Evolutionary conservation across 2,329 filamentous ascomycete species (phyloP).

Genomic region (Xylaria digitata): DNA sequence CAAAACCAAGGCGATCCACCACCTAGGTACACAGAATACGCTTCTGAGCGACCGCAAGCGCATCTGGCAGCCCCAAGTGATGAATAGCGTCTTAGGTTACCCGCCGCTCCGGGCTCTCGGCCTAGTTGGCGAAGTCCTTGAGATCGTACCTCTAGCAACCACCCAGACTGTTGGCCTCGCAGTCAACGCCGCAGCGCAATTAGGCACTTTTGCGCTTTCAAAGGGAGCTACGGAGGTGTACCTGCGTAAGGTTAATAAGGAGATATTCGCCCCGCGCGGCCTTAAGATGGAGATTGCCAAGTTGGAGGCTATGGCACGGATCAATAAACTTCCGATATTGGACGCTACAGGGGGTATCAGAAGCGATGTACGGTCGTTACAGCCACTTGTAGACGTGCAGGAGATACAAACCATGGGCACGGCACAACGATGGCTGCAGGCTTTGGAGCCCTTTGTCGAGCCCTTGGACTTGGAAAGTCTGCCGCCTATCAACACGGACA

Average conservation of each 20-base stretch:
- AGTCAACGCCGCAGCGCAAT: conserved; percentile 13
- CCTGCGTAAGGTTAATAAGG: conserved; percentile 25
- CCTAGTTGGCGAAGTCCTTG: conserved; percentile 26
- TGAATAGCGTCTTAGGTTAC: no score
- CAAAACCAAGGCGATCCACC: conserved; percentile 9
- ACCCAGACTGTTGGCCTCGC: conserved; percentile 23
- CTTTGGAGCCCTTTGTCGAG: conserved; percentile 27
- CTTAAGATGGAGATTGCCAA: conserved; percentile 34
- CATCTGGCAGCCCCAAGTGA: neutral
- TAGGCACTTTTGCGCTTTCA: conserved; percentile 22
- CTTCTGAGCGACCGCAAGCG: neutral
- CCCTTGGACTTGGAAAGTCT: conserved; percentile 25
- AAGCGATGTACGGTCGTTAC: conserved; percentile 12
- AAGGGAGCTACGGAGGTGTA: conserved; percentile 30
- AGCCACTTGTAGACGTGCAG: conserved; percentile 16
- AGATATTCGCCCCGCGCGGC: conserved; percentile 24
- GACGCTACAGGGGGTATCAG: conserved; percentile 20
- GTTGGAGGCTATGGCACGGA: conserved; percentile 29
- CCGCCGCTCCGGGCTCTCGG: conserved; percentile 29
- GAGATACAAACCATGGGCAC: conserved; percentile 18
- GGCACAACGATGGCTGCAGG: conserved; percentile 24
- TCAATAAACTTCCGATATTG: conserved; percentile 29
- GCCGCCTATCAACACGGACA: conserved; percentile 26
- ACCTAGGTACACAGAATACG: conserved; percentile 15
- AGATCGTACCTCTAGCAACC: conserved; percentile 18